Evolutionary conservation across 1,284 basidiomycete species (phyloP).

Genomic region (Boletus austroedulis): DNA sequence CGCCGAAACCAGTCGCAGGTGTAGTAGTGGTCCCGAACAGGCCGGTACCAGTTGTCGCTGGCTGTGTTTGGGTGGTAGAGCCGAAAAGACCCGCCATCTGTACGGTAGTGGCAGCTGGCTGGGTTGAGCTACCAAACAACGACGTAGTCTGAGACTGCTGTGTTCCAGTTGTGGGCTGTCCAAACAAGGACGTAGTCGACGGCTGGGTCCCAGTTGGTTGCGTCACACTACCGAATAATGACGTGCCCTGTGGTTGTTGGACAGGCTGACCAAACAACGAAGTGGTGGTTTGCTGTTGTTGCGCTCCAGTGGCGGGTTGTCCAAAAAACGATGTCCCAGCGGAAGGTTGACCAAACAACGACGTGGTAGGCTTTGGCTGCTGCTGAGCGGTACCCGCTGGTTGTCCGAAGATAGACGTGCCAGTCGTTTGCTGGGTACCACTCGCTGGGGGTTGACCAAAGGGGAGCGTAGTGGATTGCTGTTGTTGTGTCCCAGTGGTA

Average conservation of each 20-base stretch:
- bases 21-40: conserved; percentile 33
- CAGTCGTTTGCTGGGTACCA: conserved; percentile 21
- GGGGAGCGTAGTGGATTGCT: conserved; percentile 29
- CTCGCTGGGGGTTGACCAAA: conserved; percentile 36
- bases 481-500: conserved; percentile 18
- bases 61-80: conserved; percentile 26
- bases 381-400: conserved; percentile 28
- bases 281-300: conserved; percentile 23
- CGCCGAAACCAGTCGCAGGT: conserved; percentile 21
- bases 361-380: conserved; percentile 19
- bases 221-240: conserved; percentile 23
- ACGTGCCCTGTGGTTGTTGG: conserved; percentile 33
- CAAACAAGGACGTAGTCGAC: conserved; percentile 37
- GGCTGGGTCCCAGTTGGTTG: conserved; percentile 17
- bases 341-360: conserved; percentile 29
- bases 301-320: conserved; percentile 25
- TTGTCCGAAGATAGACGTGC: conserved; percentile 29
- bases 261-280: conserved; percentile 28
- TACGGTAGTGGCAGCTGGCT: conserved; percentile 13
- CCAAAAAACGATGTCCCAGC: conserved; percentile 38
- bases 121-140: conserved; percentile 20
- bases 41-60: conserved; percentile 21
- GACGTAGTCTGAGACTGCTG: conserved; percentile 34
- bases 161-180: conserved; percentile 29
- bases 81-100: conserved; percentile 29